Percentiles rank a stretch among this genome's conserved stretches.
phyloP scores from a whole-genome alignment of 495 filamentous ascomycete species.

The Parmelia sp. region DNA sequence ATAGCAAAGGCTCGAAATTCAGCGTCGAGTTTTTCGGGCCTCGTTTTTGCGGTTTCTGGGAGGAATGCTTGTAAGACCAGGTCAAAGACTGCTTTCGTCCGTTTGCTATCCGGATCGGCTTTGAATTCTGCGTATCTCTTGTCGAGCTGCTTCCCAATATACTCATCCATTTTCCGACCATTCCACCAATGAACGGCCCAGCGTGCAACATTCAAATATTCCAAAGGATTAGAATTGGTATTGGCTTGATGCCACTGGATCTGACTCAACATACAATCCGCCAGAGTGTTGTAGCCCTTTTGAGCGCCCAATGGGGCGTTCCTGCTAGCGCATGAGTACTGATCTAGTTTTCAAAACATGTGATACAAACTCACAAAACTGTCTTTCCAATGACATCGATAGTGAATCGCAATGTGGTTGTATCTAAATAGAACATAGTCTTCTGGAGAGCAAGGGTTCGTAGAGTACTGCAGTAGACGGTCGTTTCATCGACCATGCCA shows the following conservation, averaged over 20 bases:
- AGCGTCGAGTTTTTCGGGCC: slow-evolving; percentile 24
- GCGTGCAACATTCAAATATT: too few species aligned
- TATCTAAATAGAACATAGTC: slow-evolving; percentile 18
- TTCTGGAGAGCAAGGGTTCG: background rate
- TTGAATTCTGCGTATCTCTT: slow-evolving; percentile 25
- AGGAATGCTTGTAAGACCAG: slow-evolving; percentile 36
- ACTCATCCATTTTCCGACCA: slow-evolving; percentile 25
- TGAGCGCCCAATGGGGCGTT: slow-evolving; percentile 21
- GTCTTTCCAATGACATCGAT: slow-evolving; percentile 26
- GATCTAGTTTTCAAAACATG: background rate
- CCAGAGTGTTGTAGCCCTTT: slow-evolving; percentile 22
- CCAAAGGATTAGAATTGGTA: slow-evolving; percentile 27
- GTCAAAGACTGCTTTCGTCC: slow-evolving; percentile 31
- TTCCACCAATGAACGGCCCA: slow-evolving; percentile 23
- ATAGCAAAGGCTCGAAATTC: slow-evolving; percentile 21
- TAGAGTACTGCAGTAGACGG: too few species aligned
- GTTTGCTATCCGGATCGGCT: background rate
- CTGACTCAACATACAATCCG: slow-evolving; percentile 25
- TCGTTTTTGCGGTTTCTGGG: slow-evolving; percentile 23
- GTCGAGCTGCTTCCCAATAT: slow-evolving; percentile 27
- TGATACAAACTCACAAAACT: slow-evolving; percentile 17
- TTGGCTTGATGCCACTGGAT: slow-evolving; percentile 29
- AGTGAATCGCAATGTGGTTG: slow-evolving; percentile 21
- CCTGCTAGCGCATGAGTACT: slow-evolving; percentile 3
- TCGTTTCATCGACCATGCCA: too few species aligned